Evolutionary conservation across 129 eudicot species (phyloP).

Genomic region (Smallanthus sonchifolius): DNA sequence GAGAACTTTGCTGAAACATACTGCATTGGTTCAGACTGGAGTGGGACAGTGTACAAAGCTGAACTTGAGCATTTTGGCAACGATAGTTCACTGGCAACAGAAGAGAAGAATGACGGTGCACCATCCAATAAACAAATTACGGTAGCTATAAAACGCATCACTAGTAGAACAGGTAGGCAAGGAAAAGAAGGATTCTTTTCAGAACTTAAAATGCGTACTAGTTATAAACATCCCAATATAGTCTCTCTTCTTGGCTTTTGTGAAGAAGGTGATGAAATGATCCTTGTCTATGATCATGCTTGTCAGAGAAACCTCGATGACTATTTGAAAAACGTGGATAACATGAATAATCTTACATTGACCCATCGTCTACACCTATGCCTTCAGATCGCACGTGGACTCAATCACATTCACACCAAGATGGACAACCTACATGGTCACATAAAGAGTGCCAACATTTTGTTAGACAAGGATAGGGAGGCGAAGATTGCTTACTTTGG

Average conservation of each 20-base stretch:
- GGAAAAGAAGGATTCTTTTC: not conserved
- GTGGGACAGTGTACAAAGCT: no score
- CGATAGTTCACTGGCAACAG: no score
- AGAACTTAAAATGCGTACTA: not conserved
- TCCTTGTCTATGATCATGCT: constrained; percentile 7
- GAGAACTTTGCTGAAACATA: no score
- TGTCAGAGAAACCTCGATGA: not conserved
- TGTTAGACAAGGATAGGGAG: not conserved
- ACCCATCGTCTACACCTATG: not conserved
- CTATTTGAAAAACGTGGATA: not conserved
- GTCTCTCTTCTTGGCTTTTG: not conserved
- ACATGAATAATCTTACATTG: not conserved
- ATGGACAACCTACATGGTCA: not conserved
- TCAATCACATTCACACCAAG: not conserved
- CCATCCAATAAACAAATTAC: no score
- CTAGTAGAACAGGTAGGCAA: not conserved
- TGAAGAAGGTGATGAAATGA: not conserved
- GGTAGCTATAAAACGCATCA: constrained; percentile 3
- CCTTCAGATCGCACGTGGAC: not conserved
- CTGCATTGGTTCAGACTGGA: no score
- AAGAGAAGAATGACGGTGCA: no score
- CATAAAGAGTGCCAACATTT: not conserved
- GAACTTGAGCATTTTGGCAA: no score
- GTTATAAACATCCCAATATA: constrained; percentile 7
- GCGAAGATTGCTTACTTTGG: constrained; percentile 11